phyloP scores from a whole-genome alignment of 2,329 filamentous ascomycete genomes.

The Paramyrothecium roridum region DNA sequence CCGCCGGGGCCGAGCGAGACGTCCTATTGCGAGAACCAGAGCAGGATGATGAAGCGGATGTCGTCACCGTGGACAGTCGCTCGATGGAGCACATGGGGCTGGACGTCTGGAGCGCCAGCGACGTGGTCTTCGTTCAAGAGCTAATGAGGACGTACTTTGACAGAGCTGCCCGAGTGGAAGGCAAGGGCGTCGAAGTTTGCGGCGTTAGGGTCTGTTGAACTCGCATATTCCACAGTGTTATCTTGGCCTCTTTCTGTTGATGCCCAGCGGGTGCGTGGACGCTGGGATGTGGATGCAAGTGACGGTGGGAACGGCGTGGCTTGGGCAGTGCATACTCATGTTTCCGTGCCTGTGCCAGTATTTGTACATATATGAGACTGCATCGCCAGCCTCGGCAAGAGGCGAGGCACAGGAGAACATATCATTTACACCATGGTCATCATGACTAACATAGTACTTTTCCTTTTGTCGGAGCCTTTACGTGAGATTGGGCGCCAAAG shows the following conservation, averaged over 20 bases:
- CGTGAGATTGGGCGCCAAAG: too few species aligned
- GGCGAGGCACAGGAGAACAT: not conserved
- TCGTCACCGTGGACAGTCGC: conserved; percentile 57
- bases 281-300: too few species aligned
- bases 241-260: not conserved
- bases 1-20: conserved; percentile 20
- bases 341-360: too few species aligned
- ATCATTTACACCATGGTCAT: too few species aligned
- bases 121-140: conserved; percentile 66
- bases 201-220: conserved; percentile 64
- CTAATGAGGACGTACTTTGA: conserved; percentile 65
- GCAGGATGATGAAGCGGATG: conserved; percentile 31
- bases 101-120: conserved; percentile 71
- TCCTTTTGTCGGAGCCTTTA: too few species aligned
- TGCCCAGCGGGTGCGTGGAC: too few species aligned
- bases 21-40: conserved; percentile 18
- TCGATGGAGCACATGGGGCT: conserved; percentile 71
- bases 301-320: too few species aligned
- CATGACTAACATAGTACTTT: too few species aligned
- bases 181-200: conserved; percentile 70
- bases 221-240: not conserved
- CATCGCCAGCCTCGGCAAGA: not conserved
- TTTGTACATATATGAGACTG: not conserved
- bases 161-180: conserved; percentile 59
- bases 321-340: too few species aligned